Base-by-base conservation (phyloP, 345 rosid genomes). In the Brassica cretica region DNA sequence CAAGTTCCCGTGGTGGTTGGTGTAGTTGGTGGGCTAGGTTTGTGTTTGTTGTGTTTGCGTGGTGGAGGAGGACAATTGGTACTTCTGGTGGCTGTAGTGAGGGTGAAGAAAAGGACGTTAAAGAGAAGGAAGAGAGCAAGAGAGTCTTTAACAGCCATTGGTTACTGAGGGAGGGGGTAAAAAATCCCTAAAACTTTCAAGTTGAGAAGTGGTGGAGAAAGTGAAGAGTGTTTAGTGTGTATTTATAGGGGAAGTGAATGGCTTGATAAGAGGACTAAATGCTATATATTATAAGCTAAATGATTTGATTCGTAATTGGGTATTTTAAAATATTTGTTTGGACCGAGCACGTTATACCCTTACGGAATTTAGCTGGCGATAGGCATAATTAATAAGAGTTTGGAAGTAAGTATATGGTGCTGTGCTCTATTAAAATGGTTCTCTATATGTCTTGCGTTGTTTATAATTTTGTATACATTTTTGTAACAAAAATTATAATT, bases 41-140 rank as follows among this genome's bases (percentile, higher is more conserved):
- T 79, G 39, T 80, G 88, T 24, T 72, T 82, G 39, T 81, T 69
- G 73, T 71, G 73, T 67, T 68, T 73, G 29, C 51, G 61, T 1
- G 82, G 18, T 29, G 82, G 69, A 64, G 87, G 68, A 51, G 89
- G 83, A 82, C 92, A 88, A 56, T 74, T 5, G 7, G 79, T 78
- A 73, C 85, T 84, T 75, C 90, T 84, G 2, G 88, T 88, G 72
- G 78, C 78, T 37, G 67, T 76, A 55, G 76, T 86, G 4, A 87
- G 74, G 64, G 88, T 39, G 62, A 87, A 88, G 76, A 87, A 86
- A 64, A 87, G 75, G 41, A 90, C 74, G 81, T 90, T 90, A 55
- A 86, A 61, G 61, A 78, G 72, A 56, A 90, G 78, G 35, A 90
- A 78, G 71, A 88, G 85, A 49, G 88, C 86, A 66, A 86, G 67